Percentiles rank a stretch among this genome's conserved stretches.
Evolutionary conservation across 2,329 filamentous ascomycete genomes (phyloP).

Genomic region (Sporothrix euskadiensis): DNA sequence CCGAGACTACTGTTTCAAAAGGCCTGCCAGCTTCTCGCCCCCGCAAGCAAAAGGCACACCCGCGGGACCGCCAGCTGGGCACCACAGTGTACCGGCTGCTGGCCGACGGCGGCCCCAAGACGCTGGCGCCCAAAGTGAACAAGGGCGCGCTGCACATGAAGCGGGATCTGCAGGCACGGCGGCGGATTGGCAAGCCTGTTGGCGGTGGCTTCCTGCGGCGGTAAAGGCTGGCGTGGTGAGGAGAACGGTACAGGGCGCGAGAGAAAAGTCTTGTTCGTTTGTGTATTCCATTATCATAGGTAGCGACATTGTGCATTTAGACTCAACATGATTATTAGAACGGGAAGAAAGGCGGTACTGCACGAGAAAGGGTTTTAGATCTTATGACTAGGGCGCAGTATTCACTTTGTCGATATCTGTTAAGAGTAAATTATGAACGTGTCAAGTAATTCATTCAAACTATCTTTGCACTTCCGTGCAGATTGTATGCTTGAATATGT

Average conservation of each 20-base stretch:
- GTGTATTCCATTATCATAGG: neutral
- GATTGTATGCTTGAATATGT: neutral
- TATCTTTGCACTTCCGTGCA: neutral
- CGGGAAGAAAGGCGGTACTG: neutral
- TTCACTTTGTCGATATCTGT: neutral
- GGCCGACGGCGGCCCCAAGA: slow-evolving; percentile 46
- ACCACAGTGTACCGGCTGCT: slow-evolving; percentile 56
- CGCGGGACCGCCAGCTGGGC: slow-evolving; percentile 53
- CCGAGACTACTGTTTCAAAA: neutral
- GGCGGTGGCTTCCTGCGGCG: slow-evolving; percentile 50
- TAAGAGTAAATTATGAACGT: neutral
- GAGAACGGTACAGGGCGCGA: neutral
- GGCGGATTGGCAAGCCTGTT: slow-evolving; percentile 41
- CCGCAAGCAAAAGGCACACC: slow-evolving; percentile 40
- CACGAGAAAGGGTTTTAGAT: neutral
- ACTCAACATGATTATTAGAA: neutral
- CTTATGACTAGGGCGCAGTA: neutral
- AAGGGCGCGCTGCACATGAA: slow-evolving; percentile 47
- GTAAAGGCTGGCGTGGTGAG: slow-evolving; percentile 18
- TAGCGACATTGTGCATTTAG: slow-evolving; percentile 10
- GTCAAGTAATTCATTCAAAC: neutral
- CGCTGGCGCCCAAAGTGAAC: slow-evolving; percentile 51
- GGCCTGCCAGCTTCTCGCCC: slow-evolving; percentile 3
- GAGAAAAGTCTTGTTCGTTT: neutral
- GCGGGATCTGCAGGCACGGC: slow-evolving; percentile 50